Percentiles rank a stretch among this genome's conserved stretches.
These are phyloP conservation scores for Saururus chinensis DNA, from an alignment of 164 flowering plant genomes.

Conservation along the genomic window DNA sequence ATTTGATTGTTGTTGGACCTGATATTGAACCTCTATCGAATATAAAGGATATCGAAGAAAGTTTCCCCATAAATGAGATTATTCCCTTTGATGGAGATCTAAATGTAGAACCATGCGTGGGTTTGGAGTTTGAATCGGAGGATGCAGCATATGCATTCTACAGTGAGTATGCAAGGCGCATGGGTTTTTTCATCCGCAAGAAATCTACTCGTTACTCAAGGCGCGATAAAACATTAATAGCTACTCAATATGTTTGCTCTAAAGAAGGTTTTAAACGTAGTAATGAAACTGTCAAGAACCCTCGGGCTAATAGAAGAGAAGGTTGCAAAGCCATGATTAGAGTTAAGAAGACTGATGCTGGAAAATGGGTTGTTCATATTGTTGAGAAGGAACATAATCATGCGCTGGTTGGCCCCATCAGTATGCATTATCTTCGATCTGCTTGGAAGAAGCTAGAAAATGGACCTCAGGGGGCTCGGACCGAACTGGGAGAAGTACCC, in stretches of 20 bases:
- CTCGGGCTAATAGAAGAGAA: conserved; percentile 29
- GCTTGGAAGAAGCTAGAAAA: conserved; percentile 47
- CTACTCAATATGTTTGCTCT: conserved; percentile 35
- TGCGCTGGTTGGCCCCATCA: conserved; percentile 60
- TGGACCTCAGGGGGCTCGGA: background rate
- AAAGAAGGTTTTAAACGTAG: conserved; percentile 24
- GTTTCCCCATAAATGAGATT: conserved; percentile 27
- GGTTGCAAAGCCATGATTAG: conserved; percentile 68
- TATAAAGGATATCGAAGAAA: conserved; percentile 17
- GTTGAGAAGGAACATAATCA: conserved; percentile 76
- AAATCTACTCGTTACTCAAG: conserved; percentile 27
- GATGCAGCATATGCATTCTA: conserved; percentile 7
- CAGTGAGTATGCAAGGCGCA: conserved; percentile 11
- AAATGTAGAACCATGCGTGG: conserved; percentile 12
- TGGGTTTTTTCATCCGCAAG: conserved; percentile 20
- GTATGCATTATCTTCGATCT: conserved; percentile 69
- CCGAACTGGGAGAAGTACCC: background rate
- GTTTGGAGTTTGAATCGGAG: conserved; percentile 10
- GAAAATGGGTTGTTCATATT: conserved; percentile 63
- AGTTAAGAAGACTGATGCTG: conserved; percentile 58
- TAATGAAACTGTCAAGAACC: background rate
- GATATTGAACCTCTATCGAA: conserved; percentile 10
- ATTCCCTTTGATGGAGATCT: conserved; percentile 4
- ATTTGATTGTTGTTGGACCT: background rate
- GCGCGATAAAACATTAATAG: conserved; percentile 31